Conservation (phyloP, 768 basidiomycete species). For the Psilocybe azurescens region DNA sequence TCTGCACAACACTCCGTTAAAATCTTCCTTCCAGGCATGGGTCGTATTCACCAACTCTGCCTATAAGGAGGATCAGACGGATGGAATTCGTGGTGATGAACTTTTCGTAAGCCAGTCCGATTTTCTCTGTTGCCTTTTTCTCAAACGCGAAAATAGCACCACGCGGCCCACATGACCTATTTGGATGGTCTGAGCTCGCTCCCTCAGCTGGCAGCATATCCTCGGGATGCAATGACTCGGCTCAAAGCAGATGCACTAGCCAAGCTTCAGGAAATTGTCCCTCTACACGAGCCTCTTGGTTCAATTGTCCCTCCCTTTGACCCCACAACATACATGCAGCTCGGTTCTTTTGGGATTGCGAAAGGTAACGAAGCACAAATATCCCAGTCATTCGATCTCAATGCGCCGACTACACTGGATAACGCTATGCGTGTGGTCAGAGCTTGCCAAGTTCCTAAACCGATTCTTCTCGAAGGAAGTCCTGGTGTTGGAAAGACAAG, state of each 20-base stretch:
- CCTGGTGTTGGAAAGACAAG: constrained; percentile 99
- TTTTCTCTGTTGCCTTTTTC: constrained; percentile 13
- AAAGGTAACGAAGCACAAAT: constrained; percentile 52
- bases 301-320: constrained; percentile 36
- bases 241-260: constrained; percentile 63
- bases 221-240: constrained; percentile 58
- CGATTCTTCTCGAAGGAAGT: constrained; percentile 95
- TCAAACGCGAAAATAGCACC: constrained; percentile 59
- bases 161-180: constrained; percentile 92
- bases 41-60: constrained; percentile 82
- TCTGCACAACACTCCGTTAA: not conserved
- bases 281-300: constrained; percentile 39
- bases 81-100: constrained; percentile 45
- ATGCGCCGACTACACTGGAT: constrained; percentile 85
- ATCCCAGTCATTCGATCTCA: constrained; percentile 70
- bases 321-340: constrained; percentile 45
- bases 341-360: constrained; percentile 78
- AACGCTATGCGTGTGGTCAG: constrained; percentile 90
- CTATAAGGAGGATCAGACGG: constrained; percentile 34
- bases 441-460: constrained; percentile 88
- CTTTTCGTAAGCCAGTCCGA: constrained; percentile 65
- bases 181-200: constrained; percentile 87
- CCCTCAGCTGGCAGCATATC: constrained; percentile 72
- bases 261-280: constrained; percentile 62
- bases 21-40: constrained; percentile 72